phyloP scores from a whole-genome alignment of 176 grass and related monocot species.

The Carex parvula region DNA sequence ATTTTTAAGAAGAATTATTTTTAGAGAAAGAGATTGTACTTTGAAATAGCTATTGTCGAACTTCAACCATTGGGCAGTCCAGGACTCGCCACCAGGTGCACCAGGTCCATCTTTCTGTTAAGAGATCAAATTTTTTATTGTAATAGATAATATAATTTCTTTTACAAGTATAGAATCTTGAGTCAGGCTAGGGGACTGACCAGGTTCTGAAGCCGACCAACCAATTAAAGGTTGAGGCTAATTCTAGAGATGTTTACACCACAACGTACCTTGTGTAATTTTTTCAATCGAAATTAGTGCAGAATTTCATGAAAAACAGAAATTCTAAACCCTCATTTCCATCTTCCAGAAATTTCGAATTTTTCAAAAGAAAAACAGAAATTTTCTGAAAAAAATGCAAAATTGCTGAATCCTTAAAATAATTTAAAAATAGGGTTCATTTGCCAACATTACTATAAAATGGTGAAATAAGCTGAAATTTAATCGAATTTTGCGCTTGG shows the following conservation, averaged over 20 bases:
- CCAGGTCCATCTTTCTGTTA: constrained; percentile 92
- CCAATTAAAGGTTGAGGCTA: no score
- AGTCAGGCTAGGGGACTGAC: neutral
- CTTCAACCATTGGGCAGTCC: constrained; percentile 91
- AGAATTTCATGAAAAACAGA: no score
- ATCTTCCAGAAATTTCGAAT: no score
- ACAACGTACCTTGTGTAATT: no score
- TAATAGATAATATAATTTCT: neutral
- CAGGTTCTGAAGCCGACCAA: neutral
- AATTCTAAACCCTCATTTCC: no score
- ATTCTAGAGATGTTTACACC: no score
- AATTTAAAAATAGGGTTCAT: no score
- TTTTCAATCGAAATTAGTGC: no score
- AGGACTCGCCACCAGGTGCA: constrained; percentile 84
- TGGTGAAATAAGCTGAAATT: neutral
- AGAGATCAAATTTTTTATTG: neutral
- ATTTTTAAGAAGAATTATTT: neutral
- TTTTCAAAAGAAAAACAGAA: no score
- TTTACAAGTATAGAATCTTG: neutral
- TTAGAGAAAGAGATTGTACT: constrained; percentile 29
- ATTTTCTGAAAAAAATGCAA: no score
- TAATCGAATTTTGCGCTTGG: neutral
- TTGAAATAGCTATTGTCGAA: constrained; percentile 98
- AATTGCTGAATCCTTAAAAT: no score
- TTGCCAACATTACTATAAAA: neutral